Evolutionary conservation across 495 filamentous ascomycete species (phyloP).

Genomic region (Amniculicola lignicola): DNA sequence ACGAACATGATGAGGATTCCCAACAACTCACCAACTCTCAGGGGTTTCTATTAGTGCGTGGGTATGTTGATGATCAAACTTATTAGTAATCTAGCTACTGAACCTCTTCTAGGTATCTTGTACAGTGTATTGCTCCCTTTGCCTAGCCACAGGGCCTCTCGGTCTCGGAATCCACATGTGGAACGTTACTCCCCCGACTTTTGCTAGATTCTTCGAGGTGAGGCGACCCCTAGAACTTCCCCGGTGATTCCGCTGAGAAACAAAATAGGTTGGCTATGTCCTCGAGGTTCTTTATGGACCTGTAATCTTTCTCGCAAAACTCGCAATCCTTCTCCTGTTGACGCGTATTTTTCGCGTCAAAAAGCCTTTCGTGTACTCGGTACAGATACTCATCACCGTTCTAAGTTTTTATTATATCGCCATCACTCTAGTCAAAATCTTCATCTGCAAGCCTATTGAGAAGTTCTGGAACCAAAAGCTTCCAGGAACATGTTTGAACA

Average conservation of each 20-base stretch:
- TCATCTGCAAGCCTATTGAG: neutral
- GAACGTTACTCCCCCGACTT: neutral
- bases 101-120: neutral
- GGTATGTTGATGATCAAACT: too few species aligned
- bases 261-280: neutral
- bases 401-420: neutral
- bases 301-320: neutral
- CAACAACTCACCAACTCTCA: too few species aligned
- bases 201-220: neutral
- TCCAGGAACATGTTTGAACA: constrained; percentile 2
- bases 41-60: constrained; percentile 2
- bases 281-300: neutral
- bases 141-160: neutral
- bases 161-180: constrained; percentile 5
- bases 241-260: neutral
- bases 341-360: neutral
- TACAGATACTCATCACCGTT: neutral
- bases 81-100: too few species aligned
- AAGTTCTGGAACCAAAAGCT: neutral
- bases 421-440: neutral
- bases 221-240: neutral
- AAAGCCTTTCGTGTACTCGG: neutral
- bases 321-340: neutral
- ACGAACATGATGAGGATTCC: too few species aligned
- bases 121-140: neutral